A percentile compares a stretch with the other conserved stretches of the same genome.
These are phyloP conservation scores for Sextonia rubra DNA, from an alignment of 164 flowering plant species.

Conservation along the genomic window DNA sequence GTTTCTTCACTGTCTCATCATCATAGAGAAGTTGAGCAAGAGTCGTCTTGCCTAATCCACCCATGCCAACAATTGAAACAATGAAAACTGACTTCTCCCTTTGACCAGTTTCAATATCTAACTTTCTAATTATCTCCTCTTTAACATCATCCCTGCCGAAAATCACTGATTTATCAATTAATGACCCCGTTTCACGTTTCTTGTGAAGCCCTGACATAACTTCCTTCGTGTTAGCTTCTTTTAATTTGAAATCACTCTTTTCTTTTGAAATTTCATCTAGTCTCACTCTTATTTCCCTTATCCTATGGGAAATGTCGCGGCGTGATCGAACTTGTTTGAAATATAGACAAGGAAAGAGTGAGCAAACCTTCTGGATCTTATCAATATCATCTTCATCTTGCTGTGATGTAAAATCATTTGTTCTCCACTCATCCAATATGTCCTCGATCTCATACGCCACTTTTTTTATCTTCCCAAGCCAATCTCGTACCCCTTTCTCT, in stretches of 20 bases:
- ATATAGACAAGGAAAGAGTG: neutral
- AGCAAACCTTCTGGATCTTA: neutral
- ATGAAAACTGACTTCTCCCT: neutral
- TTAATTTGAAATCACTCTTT: neutral
- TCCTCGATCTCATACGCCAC: constrained; percentile 2
- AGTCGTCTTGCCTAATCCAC: constrained; percentile 19
- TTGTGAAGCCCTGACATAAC: neutral
- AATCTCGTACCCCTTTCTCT: neutral
- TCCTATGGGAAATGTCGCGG: constrained; percentile 4
- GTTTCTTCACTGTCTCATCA: constrained; percentile 3
- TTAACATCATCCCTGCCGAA: constrained; percentile 7
- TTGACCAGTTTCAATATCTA: constrained; percentile 8
- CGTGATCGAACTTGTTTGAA: neutral
- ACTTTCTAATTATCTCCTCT: neutral
- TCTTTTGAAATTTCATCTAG: constrained; percentile 6
- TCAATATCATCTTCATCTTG: neutral
- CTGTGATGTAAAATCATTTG: neutral
- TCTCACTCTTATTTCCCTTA: constrained; percentile 1
- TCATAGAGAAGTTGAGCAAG: constrained; percentile 11
- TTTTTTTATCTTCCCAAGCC: neutral
- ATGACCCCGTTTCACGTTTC: neutral
- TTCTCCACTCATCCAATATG: neutral
- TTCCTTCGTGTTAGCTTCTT: neutral
- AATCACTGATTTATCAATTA: neutral
- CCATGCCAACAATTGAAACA: constrained; percentile 15